Evolutionary conservation across 2,329 filamentous ascomycete genomes (phyloP), one percentile per base, ranked within the genome.

Genomic region (Erysiphe pulchra): DNA sequence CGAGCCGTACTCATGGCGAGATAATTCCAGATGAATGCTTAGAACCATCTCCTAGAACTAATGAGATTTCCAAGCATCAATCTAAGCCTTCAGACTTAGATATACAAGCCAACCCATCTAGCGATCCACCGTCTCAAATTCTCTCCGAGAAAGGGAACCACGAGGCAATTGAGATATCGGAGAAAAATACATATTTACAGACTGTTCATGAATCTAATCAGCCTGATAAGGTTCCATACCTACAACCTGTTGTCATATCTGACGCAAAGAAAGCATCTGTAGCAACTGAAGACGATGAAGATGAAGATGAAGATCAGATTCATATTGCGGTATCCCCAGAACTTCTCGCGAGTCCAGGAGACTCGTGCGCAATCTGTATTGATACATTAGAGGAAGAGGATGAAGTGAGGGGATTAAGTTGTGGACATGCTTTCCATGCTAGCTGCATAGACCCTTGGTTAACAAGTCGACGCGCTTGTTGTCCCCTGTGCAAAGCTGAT

Each of bases 401-500:
- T 54, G 87, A 98, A 58, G 77, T 98, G 44, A 82, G 90, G 53
- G 90, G 90, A 2, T 65, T 98, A 49, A 85, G 83, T 4, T 98
- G 90, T 57, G 90, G 90, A n/a, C 90, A 98, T 61, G 86, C 87
- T 46, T 98, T 95, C 71, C 90, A 98, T 60, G 86, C 85, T 44
- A 82, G 80, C 36, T 98, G 90, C 58, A 74, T 98, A 43, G 90
- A 98, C 55, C 90, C 90, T 11, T 98, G 90, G 90, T 65, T 98
- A 51, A 98, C 90, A 10, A 86, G 81, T 57, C 75, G 90, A 50
- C 78, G 87, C 52, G 90, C 90, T 24, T 95, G 87, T 65, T 98
- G 90, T 60, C 90, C 90, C 6, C 75, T 98, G 7, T 98, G 90
- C 68, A 98, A 98, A 64, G 83, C 87, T 37, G 90, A 98, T 58